Evolutionary conservation across 2,329 filamentous ascomycete genomes (phyloP).

Genomic region (Penicillium fuscoglaucum): DNA sequence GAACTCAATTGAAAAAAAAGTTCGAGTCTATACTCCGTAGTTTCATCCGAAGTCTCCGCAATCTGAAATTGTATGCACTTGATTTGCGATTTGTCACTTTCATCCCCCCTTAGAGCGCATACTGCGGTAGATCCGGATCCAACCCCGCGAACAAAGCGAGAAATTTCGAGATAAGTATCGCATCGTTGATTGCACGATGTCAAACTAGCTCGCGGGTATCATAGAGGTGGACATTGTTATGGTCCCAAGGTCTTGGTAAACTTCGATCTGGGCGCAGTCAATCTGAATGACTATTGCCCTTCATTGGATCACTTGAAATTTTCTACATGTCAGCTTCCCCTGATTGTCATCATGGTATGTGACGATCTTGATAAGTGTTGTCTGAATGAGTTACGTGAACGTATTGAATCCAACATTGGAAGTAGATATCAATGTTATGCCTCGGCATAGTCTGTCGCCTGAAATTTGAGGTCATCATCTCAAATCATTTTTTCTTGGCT

Average conservation of each 20-base stretch:
- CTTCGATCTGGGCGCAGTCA: conserved; percentile 7
- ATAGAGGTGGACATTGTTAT: neutral
- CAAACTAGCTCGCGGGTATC: neutral
- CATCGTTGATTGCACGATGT: conserved; percentile 13
- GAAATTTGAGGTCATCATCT: neutral
- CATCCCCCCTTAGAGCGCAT: neutral
- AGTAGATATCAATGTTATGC: neutral
- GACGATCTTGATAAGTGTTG: conserved; percentile 6
- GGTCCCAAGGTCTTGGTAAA: conserved; percentile 1
- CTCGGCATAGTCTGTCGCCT: neutral
- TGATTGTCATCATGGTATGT: neutral
- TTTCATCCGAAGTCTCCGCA: neutral
- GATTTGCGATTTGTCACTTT: conserved; percentile 13
- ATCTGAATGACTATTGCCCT: neutral
- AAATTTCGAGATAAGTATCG: conserved; percentile 16
- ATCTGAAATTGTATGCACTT: neutral
- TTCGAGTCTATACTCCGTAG: neutral
- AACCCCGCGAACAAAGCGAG: neutral
- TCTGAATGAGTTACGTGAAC: conserved; percentile 5
- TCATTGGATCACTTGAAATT: neutral
- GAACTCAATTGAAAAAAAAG: conserved; percentile 4
- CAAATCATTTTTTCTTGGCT: neutral
- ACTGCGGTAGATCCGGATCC: conserved; percentile 3
- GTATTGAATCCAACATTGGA: neutral
- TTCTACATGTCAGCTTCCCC: neutral